These are phyloP conservation scores for Amanita brunnescens DNA, from an alignment of 768 basidiomycete species.

Conservation along the genomic window DNA sequence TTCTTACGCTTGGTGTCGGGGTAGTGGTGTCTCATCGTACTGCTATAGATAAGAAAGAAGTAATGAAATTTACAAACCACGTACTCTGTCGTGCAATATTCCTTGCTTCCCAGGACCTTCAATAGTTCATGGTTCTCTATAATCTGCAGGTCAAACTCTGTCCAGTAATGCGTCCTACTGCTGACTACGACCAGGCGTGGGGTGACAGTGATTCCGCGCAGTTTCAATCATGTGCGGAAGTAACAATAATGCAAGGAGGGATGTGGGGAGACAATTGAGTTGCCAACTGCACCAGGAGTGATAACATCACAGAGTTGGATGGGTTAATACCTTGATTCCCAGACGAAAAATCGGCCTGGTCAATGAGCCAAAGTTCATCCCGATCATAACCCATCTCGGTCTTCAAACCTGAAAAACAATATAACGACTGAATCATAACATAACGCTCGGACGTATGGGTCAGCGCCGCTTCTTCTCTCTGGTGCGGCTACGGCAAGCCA, in stretches of 20 bases:
- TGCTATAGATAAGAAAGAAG: not conserved
- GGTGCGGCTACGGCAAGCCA: slow-evolving; percentile 27
- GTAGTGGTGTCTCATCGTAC: slow-evolving; percentile 20
- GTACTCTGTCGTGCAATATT: slow-evolving; percentile 20
- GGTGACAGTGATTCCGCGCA: slow-evolving; percentile 16
- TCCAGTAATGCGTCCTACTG: slow-evolving; percentile 32
- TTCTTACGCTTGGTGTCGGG: slow-evolving; percentile 25
- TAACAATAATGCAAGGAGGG: slow-evolving; percentile 31
- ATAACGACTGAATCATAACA: no score
- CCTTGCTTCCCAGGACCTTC: slow-evolving; percentile 21
- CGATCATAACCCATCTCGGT: slow-evolving; percentile 1
- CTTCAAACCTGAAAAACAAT: slow-evolving; percentile 12
- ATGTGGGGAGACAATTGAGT: slow-evolving; percentile 34
- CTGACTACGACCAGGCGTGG: slow-evolving; percentile 34
- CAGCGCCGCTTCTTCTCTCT: slow-evolving; percentile 25
- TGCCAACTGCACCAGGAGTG: slow-evolving; percentile 28
- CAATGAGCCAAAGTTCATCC: not conserved
- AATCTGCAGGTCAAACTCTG: slow-evolving; percentile 16
- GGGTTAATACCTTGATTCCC: slow-evolving; percentile 32
- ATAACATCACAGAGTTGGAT: not conserved
- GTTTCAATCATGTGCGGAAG: slow-evolving; percentile 35
- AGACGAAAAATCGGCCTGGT: slow-evolving; percentile 20
- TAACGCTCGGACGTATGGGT: slow-evolving; percentile 15
- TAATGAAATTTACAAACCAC: not conserved
- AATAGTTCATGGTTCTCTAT: slow-evolving; percentile 22